These are phyloP conservation scores for Kwoniella botswanensis DNA, from an alignment of 768 basidiomycete species.

Conservation along the genomic window DNA sequence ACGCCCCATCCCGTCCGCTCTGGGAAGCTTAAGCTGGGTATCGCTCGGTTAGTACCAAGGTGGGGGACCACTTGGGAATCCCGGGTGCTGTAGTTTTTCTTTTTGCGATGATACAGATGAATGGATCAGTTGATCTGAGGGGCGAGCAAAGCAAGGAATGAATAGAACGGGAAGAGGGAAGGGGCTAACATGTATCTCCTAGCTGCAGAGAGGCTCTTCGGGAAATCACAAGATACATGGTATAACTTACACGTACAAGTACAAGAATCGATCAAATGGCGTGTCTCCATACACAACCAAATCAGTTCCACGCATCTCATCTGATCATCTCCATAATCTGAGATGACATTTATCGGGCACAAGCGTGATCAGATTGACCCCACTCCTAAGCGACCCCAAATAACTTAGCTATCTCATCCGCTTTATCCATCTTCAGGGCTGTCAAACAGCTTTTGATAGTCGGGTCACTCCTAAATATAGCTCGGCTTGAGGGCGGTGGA, in stretches of 20 bases:
- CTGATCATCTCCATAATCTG: no score
- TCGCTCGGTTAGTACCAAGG: background rate
- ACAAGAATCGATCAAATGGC: no score
- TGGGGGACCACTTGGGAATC: background rate
- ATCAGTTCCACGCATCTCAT: no score
- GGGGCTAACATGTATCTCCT: no score
- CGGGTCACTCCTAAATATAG: conserved; percentile 24
- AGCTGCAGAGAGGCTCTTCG: no score
- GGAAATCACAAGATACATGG: no score
- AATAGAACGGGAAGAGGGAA: no score
- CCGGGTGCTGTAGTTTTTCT: background rate
- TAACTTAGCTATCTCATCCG: conserved; percentile 23
- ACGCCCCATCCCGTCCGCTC: background rate
- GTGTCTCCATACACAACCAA: no score
- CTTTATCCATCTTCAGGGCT: conserved; percentile 21
- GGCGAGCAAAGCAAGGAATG: no score
- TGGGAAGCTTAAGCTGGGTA: background rate
- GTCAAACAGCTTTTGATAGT: conserved; percentile 24
- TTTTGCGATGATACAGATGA: background rate
- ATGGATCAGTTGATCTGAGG: background rate
- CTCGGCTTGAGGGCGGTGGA: conserved; percentile 6
- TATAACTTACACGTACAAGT: no score
- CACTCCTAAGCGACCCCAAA: conserved; percentile 14
- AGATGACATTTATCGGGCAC: no score
- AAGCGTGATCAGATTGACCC: no score